Evolutionary conservation across 345 rosid genomes (phyloP), one percentile per base, ranked within the genome.

Genomic region (Populus simonii): DNA sequence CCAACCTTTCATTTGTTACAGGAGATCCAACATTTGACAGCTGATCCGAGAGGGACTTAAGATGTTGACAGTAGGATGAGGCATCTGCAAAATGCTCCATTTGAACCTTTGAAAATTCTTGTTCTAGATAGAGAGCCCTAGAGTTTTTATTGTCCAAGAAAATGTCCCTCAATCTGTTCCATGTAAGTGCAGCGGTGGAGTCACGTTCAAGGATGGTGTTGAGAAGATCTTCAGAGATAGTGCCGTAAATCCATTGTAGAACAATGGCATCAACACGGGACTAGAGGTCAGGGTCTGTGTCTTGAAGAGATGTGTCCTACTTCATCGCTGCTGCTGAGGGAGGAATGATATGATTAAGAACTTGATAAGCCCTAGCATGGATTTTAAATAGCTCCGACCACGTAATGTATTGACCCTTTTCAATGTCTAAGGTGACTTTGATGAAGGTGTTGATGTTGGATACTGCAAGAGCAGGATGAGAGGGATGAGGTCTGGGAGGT

Each of bases 81-180:
- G 20, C 96, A 51, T 51, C 20, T 51, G 59, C 18, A 51, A 51
- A 51, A 9, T 51, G 18, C 15, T 51, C 59, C 59, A 51, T 15
- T 12, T 51, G 59, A 51, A 51, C 59, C 20, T 51, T 15, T 12
- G 59, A 12, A 20, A 51, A 51, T 51, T 51, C 18, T 3, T 51
- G 15, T 51, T 51, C 59, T 6, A 51, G 59, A 8, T 51, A 51
- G 20, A 51, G 18, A 51, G 59, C 59, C 20, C 59, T 15, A 51
- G 59, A 51, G 20, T 20, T 51, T 20, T 51, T 51, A 20, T 51
- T 51, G 20, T 51, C 59, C 20, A 2, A 20, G 20, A 51, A 51
- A 51, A 51, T 51, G 20, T 51, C 20, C 20, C 20, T 15, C 59
- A 51, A 51, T 51, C 59, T 6, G 18, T 51, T 20, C 59, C 59